Conservation (phyloP, 306 rosid genomes). For the Glycine tomentella region DNA sequence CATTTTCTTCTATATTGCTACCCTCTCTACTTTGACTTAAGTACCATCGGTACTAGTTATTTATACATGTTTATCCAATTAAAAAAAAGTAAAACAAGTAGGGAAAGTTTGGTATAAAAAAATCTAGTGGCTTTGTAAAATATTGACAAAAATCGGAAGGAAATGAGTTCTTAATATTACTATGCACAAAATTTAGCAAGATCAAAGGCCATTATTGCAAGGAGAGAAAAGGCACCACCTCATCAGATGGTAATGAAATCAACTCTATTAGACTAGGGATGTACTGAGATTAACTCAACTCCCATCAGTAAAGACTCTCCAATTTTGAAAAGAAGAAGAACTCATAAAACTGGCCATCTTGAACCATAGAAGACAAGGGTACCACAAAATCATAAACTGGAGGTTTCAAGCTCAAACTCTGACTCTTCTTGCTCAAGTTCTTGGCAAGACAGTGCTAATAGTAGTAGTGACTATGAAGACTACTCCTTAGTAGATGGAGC, state of each 20-base stretch:
- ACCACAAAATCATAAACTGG: slow-evolving; percentile 32
- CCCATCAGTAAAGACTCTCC: slow-evolving; percentile 39
- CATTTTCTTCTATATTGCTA: too few relatives aligned
- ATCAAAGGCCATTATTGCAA: slow-evolving; percentile 12
- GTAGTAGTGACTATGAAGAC: slow-evolving; percentile 41
- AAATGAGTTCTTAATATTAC: slow-evolving; percentile 5
- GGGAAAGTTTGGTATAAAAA: slow-evolving; percentile 34
- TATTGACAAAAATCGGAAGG: too few relatives aligned
- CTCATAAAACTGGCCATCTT: slow-evolving; percentile 29
- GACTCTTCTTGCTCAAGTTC: slow-evolving; percentile 50
- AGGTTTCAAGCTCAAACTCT: slow-evolving; percentile 46
- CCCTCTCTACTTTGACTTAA: too few relatives aligned
- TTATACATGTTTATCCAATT: too few relatives aligned
- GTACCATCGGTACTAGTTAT: too few relatives aligned
- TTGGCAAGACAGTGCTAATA: slow-evolving; percentile 30
- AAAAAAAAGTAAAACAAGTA: slow-evolving; percentile 32
- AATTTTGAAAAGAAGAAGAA: slow-evolving; percentile 24
- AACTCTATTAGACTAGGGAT: slow-evolving; percentile 52
- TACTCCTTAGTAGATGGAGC: slow-evolving; percentile 29
- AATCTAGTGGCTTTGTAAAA: neutral
- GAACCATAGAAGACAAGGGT: slow-evolving; percentile 12
- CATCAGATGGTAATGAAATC: slow-evolving; percentile 54
- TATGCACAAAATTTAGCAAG: slow-evolving; percentile 3
- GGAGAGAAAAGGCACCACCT: slow-evolving; percentile 35
- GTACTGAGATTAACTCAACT: slow-evolving; percentile 39